These are phyloP conservation scores for Polyporus arcularius DNA, from an alignment of 768 basidiomycete genomes.

Conservation along the genomic window DNA sequence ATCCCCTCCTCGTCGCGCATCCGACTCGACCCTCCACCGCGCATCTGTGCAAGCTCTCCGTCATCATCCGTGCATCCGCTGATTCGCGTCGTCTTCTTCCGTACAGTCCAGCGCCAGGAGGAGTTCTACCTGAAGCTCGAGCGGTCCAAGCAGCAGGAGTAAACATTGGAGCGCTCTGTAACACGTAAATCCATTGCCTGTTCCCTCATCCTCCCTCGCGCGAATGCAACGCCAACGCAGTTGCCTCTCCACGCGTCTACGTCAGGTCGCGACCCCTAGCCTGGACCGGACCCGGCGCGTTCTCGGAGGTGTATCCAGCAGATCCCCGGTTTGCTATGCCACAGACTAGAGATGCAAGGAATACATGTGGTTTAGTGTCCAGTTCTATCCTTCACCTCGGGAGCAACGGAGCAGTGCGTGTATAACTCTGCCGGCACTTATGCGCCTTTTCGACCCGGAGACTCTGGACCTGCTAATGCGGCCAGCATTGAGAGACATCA, in stretches of 20 bases:
- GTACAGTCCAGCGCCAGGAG: constrained; percentile 78
- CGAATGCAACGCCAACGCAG: background rate
- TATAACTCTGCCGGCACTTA: too few species aligned
- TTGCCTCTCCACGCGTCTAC: constrained; percentile 4
- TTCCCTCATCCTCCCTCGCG: background rate
- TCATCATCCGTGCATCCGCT: background rate
- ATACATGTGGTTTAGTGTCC: too few species aligned
- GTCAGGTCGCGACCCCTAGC: constrained; percentile 14
- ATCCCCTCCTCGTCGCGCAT: constrained; percentile 3
- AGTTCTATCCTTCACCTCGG: too few species aligned
- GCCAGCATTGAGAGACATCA: too few species aligned
- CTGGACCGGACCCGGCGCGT: constrained; percentile 15
- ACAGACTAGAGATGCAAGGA: too few species aligned
- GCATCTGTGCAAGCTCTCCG: background rate
- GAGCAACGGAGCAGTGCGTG: too few species aligned
- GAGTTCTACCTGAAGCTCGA: constrained; percentile 86
- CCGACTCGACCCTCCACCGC: background rate
- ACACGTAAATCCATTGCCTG: constrained; percentile 8
- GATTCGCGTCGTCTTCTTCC: background rate
- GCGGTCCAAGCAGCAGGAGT: constrained; percentile 45
- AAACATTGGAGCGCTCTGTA: constrained; percentile 11
- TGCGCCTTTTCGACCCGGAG: too few species aligned
- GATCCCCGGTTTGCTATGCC: background rate
- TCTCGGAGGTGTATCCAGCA: background rate
- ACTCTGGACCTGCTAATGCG: too few species aligned